A percentile compares a stretch with the other conserved stretches of the same genome.
phyloP scores from a whole-genome alignment of 768 basidiomycete species.

The Hypsizygus marmoreus region DNA sequence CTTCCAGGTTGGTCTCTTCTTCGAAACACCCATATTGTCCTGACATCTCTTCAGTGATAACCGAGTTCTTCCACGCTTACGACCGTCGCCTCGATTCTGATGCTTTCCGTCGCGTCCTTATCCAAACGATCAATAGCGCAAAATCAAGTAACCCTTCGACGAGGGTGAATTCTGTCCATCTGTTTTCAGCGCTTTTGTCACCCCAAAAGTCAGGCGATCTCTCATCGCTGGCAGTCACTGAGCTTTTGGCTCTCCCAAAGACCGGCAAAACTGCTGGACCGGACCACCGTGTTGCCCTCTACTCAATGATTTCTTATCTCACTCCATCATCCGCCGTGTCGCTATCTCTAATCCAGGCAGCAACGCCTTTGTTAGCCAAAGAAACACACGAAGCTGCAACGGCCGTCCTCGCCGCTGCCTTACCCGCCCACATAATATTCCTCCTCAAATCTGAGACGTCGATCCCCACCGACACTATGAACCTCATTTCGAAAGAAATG shows the following conservation, averaged over 20 bases:
- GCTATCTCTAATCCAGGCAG: constrained; percentile 44
- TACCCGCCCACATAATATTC: constrained; percentile 61
- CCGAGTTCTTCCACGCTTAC: constrained; percentile 60
- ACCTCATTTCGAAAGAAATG: constrained; percentile 72
- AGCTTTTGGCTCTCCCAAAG: constrained; percentile 75
- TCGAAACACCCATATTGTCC: constrained; percentile 1
- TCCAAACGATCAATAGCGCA: constrained; percentile 62
- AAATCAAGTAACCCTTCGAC: constrained; percentile 73
- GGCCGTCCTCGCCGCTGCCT: constrained; percentile 49
- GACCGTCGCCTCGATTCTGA: constrained; percentile 48
- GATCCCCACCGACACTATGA: constrained; percentile 44
- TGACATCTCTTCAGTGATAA: constrained; percentile 37
- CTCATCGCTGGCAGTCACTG: constrained; percentile 51
- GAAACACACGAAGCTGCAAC: constrained; percentile 77
- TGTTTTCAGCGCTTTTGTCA: constrained; percentile 56
- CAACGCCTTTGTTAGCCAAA: constrained; percentile 54
- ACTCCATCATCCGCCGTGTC: constrained; percentile 45
- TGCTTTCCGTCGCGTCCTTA: constrained; percentile 55
- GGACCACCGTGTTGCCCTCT: constrained; percentile 82
- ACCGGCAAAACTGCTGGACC: constrained; percentile 84
- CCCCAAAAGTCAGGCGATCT: constrained; percentile 35
- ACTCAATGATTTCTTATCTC: constrained; percentile 69
- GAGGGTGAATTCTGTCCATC: constrained; percentile 52
- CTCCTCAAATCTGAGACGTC: constrained; percentile 41
- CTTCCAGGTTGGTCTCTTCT: constrained; percentile 52